Conservation (phyloP, 257 asterid genomes). For the Nicotiana otophora region DNA sequence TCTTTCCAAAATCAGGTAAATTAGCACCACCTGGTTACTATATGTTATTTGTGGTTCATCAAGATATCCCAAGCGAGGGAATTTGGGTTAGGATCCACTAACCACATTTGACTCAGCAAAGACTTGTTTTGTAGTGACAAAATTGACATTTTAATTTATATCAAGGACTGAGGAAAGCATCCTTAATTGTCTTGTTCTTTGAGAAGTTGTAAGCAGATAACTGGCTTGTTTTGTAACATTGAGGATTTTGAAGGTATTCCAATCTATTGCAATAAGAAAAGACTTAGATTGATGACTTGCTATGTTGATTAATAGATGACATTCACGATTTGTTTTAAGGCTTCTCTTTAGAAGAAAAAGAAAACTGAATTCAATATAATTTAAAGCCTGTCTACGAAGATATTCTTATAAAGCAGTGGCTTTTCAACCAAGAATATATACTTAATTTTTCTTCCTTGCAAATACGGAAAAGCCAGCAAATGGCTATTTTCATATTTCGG, state of each 20-base stretch:
- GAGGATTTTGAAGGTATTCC: neutral
- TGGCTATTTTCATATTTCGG: no score
- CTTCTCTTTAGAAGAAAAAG: no score
- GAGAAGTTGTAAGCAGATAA: neutral
- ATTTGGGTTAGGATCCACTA: conserved; percentile 36
- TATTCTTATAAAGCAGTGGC: no score
- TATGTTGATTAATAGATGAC: no score
- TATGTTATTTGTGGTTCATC: conserved; percentile 12
- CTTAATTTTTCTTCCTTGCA: no score
- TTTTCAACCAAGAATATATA: no score
- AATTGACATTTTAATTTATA: neutral
- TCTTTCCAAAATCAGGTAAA: neutral
- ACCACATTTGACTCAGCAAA: neutral
- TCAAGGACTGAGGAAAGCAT: neutral
- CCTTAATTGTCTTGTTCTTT: neutral
- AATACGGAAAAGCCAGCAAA: no score
- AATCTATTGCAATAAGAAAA: neutral
- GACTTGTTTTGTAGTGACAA: neutral
- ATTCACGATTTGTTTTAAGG: no score
- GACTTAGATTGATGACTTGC: neutral
- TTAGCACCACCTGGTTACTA: conserved; percentile 13
- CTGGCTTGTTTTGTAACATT: neutral
- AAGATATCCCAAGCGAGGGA: conserved; percentile 34
- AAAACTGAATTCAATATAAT: no score
- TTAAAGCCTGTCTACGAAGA: no score